Evolutionary conservation across 495 filamentous ascomycete genomes (phyloP), one percentile per base, ranked within the genome.

Genomic region (Tuber calosporum): DNA sequence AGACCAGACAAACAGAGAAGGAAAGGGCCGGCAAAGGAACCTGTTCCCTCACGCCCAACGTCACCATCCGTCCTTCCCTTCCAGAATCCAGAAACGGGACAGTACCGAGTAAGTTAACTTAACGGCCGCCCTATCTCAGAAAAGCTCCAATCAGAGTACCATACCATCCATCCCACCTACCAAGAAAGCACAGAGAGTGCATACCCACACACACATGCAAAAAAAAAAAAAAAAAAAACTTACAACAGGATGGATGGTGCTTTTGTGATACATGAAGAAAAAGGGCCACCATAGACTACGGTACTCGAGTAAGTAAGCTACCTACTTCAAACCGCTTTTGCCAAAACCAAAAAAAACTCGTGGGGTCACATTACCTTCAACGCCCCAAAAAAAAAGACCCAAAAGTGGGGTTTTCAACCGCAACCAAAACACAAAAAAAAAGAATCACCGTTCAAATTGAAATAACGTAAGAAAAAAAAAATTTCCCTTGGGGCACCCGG

Each of bases 401-500:
- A 13, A 62, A 34, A 30, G 53, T 62, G 53, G 53, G 53, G 53
- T 8, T 58, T 5, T 17, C 26, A 62, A 62, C 53, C 26, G 45
- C 45, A 26, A 26, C 48, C n/a, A 19, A 30, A n/a, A 0, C 13
- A 15, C 9, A 30, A 58, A 58, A 58, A 58, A 30, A 30, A 58
- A 58, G 13, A 53, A 4, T n/a, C 45, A 62, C 30, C 53, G 53
- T 34, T 62, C 53, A 62, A 19, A 62, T 62, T 5, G 26, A 34
- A 62, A 62, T 62, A 62, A 62, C 53, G 53, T 62, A 62, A n/a
- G n/a, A n/a, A n/a, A n/a, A n/a, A n/a, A 62, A 62, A 34, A 62
- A 34, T 40, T 40, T 40, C 0, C 5, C 5, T 40, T 11, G n/a
- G n/a, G n/a, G n/a, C 30, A 7, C 48, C 48, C 48, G 48, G 48